phyloP scores from a whole-genome alignment of 352 stramenopile genomes.

The Pythium inflatum region DNA sequence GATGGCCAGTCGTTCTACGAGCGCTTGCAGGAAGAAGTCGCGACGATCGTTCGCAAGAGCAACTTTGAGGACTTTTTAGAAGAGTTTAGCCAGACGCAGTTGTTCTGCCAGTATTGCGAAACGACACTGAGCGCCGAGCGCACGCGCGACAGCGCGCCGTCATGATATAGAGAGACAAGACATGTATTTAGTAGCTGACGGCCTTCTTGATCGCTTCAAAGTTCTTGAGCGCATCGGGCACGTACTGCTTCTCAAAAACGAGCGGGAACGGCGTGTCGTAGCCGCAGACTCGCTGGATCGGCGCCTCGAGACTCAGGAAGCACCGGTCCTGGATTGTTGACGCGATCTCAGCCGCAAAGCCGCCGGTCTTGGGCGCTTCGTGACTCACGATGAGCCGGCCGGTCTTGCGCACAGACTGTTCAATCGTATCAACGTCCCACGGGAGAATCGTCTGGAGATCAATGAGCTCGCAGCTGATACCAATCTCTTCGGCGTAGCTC shows the following conservation, averaged over 20 bases:
- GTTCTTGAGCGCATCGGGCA: constrained; percentile 94
- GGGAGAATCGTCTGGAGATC: constrained; percentile 98
- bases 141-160: background rate
- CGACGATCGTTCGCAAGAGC: constrained; percentile 70
- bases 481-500: constrained; percentile 88
- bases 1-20: constrained; percentile 61
- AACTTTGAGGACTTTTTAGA: constrained; percentile 72
- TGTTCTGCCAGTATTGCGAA: constrained; percentile 89
- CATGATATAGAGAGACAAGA: too few species aligned
- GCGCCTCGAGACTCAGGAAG: constrained; percentile 96
- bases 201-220: constrained; percentile 95
- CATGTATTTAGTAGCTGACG: constrained; percentile 76
- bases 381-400: constrained; percentile 96
- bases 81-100: constrained; percentile 84
- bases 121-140: constrained; percentile 51
- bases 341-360: constrained; percentile 97
- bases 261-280: constrained; percentile 98
- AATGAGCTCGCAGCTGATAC: constrained; percentile 97
- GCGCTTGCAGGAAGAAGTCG: constrained; percentile 74
- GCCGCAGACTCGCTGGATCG: constrained; percentile 93
- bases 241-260: constrained; percentile 96
- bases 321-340: constrained; percentile 92
- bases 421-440: constrained; percentile 96
- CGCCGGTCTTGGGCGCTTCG: constrained; percentile 94
- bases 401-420: constrained; percentile 97